A percentile compares a stretch with the other conserved stretches of the same genome.
Evolutionary conservation across 768 basidiomycete genomes (phyloP).

Genomic region (Amanita fuliginea): DNA sequence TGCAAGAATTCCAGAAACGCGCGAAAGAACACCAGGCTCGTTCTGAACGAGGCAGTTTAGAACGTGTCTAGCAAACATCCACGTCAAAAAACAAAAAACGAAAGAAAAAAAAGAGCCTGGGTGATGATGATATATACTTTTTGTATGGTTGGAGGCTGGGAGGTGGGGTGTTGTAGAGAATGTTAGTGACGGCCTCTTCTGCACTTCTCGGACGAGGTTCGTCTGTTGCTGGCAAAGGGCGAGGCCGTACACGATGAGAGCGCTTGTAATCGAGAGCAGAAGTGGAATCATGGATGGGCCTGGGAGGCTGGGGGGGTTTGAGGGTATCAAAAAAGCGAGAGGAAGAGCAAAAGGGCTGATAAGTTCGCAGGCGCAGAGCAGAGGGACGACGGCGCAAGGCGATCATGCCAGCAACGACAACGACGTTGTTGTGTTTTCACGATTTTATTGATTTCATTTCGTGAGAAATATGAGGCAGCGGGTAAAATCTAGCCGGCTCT

Average conservation of each 20-base stretch:
- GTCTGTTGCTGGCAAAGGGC: conserved; percentile 79
- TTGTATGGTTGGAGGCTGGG: conserved; percentile 88
- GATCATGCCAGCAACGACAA: not conserved
- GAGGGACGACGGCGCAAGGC: conserved; percentile 19
- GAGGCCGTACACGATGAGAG: conserved; percentile 58
- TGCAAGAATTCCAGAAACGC: conserved; percentile 94
- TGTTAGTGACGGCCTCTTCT: conserved; percentile 96
- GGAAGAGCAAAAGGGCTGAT: conserved; percentile 29
- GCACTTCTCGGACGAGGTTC: conserved; percentile 76
- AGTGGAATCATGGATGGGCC: conserved; percentile 84
- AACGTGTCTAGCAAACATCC: conserved; percentile 52
- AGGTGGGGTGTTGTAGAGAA: conserved; percentile 92
- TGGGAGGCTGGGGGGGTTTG: conserved; percentile 58
- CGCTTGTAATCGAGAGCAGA: conserved; percentile 91
- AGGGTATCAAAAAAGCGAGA: conserved; percentile 15
- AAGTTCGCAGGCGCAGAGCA: conserved; percentile 14
- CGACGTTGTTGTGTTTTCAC: not conserved
- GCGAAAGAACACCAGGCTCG: conserved; percentile 97
- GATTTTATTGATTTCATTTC: not conserved
- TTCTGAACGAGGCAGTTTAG: conserved; percentile 98
- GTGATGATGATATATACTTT: conserved; percentile 43
- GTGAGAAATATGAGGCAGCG: not conserved
- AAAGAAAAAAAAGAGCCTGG: not conserved
- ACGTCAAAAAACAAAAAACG: not conserved
- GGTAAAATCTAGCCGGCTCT: not conserved